Evolutionary conservation across 495 filamentous ascomycete species (phyloP).

Genomic region (Elaphomyces granulatus): DNA sequence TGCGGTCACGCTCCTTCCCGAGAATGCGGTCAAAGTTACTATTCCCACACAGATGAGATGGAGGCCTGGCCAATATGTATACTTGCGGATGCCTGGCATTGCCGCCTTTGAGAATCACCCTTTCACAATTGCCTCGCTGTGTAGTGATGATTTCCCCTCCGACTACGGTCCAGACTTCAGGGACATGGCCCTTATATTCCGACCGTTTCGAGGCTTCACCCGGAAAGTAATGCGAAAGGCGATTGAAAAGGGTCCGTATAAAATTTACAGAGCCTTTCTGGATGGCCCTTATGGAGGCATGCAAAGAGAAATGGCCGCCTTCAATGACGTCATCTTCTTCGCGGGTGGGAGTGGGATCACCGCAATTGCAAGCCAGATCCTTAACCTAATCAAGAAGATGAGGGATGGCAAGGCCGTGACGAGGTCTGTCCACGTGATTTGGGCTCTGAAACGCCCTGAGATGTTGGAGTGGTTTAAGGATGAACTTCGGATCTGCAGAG

Average conservation of each 20-base stretch:
- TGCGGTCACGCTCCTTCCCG: conserved; percentile 70
- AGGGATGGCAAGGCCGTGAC: conserved; percentile 86
- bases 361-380: conserved; percentile 74
- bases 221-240: conserved; percentile 62
- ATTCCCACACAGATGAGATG: conserved; percentile 86
- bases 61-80: conserved; percentile 90
- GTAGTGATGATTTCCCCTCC: conserved; percentile 77
- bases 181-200: conserved; percentile 81
- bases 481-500: conserved; percentile 77
- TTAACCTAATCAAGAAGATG: conserved; percentile 89
- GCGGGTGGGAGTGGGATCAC: conserved; percentile 93
- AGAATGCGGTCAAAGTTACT: conserved; percentile 86
- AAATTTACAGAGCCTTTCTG: conserved; percentile 77
- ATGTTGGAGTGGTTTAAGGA: conserved; percentile 98
- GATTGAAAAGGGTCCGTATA: conserved; percentile 64
- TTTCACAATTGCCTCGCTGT: conserved; percentile 85
- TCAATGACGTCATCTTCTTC: conserved; percentile 84
- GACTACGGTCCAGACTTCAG: conserved; percentile 74
- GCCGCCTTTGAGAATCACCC: conserved; percentile 85
- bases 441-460: conserved; percentile 78
- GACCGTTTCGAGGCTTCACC: conserved; percentile 83
- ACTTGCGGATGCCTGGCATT: conserved; percentile 84
- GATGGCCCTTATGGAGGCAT: conserved; percentile 94
- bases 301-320: conserved; percentile 79
- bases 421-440: conserved; percentile 76